Percentiles rank a stretch among this genome's conserved stretches.
These are phyloP conservation scores for Aspergillus neoniger DNA, from an alignment of 2,329 filamentous ascomycete genomes.

Conservation along the genomic window DNA sequence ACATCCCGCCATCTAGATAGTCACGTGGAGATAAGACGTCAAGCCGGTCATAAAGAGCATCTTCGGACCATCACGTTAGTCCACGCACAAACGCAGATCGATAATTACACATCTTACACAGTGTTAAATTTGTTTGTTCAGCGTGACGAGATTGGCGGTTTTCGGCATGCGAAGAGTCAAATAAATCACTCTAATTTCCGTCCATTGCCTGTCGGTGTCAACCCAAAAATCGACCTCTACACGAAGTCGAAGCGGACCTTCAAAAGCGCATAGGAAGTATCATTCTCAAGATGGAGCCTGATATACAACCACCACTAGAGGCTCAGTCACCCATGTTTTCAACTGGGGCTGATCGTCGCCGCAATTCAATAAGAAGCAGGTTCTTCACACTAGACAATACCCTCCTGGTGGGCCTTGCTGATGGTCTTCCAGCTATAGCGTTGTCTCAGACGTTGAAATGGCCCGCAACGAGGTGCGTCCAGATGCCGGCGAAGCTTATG, in stretches of 20 bases:
- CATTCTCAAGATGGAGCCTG: conserved; percentile 32
- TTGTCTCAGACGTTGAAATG: conserved; percentile 98
- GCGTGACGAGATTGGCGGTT: background rate
- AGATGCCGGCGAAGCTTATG: background rate
- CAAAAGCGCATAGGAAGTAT: background rate
- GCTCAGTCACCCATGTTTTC: conserved; percentile 23
- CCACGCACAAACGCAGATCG: background rate
- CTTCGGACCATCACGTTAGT: background rate
- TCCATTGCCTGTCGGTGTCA: background rate
- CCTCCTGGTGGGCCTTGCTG: conserved; percentile 15
- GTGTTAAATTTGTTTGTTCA: background rate
- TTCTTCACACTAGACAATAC: conserved; percentile 14
- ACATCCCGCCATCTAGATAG: background rate
- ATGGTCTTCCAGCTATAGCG: conserved; percentile 58
- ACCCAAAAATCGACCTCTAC: background rate
- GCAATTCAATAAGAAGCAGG: conserved; percentile 46
- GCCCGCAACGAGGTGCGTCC: conserved; percentile 80
- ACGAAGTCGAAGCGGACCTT: background rate
- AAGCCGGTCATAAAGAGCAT: background rate
- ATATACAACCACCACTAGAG: conserved; percentile 28
- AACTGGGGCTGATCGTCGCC: conserved; percentile 28
- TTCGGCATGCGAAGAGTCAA: background rate
- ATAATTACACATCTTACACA: background rate
- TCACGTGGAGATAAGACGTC: conserved; percentile 2
- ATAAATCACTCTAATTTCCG: background rate